Evolutionary conservation across 1,284 basidiomycete species (phyloP).

Genomic region (Ceratobasidium sp.): DNA sequence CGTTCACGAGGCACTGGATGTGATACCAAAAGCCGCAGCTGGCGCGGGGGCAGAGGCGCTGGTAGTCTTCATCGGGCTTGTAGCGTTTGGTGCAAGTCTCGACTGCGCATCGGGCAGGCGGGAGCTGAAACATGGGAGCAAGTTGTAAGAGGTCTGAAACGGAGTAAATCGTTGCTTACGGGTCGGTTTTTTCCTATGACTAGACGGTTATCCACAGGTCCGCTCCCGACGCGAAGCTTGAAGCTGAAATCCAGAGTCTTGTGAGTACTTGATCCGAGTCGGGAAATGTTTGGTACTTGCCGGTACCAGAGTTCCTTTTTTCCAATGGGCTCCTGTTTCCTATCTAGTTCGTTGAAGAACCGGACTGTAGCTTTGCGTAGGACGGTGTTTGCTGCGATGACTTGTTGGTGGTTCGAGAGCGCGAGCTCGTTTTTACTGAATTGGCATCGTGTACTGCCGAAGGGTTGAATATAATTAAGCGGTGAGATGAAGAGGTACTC

Average conservation of each 20-base stretch:
- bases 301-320: constrained; percentile 18
- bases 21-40: constrained; percentile 18
- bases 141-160: background rate
- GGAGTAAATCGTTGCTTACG: background rate
- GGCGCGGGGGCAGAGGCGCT: constrained; percentile 11
- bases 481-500: background rate
- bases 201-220: background rate
- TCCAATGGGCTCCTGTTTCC: background rate
- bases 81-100: background rate
- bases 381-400: background rate
- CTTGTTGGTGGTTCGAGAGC: constrained; percentile 24
- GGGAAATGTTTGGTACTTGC: background rate
- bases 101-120: constrained; percentile 14
- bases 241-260: background rate
- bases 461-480: background rate
- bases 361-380: background rate
- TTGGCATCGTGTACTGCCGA: constrained; percentile 1
- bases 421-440: constrained; percentile 26
- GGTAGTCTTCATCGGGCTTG: constrained; percentile 17
- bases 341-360: constrained; percentile 29
- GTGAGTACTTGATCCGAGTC: background rate
- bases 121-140: constrained; percentile 3
- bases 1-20: background rate
- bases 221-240: background rate
- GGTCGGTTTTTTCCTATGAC: background rate